Evolutionary conservation across 495 filamentous ascomycete species (phyloP).

Genomic region (Apiosordaria backusii): DNA sequence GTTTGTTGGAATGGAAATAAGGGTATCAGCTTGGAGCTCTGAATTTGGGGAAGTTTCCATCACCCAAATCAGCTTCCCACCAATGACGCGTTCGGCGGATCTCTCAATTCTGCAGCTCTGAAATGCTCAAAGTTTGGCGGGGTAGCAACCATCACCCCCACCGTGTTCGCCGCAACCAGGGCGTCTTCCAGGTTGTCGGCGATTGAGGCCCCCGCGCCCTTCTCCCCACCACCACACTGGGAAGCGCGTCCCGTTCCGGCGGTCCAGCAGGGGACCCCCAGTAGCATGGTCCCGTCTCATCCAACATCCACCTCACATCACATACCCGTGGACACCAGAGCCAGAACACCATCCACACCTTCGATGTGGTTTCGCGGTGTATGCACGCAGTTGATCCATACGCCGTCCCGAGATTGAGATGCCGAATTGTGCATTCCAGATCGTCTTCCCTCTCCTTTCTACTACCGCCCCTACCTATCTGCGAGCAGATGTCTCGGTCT

Average conservation of each 20-base stretch:
- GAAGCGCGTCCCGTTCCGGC: constrained; percentile 16
- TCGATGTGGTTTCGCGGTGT: neutral
- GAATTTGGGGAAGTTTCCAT: constrained; percentile 9
- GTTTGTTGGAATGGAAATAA: neutral
- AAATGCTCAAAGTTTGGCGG: constrained; percentile 11
- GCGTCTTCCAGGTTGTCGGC: neutral
- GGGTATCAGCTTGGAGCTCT: neutral
- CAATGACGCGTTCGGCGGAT: constrained; percentile 28
- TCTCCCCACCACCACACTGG: neutral
- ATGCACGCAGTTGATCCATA: neutral
- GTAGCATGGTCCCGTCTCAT: neutral
- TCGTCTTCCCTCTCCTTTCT: neutral
- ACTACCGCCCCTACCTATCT: neutral
- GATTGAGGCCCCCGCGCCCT: too few relatives aligned
- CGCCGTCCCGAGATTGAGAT: neutral
- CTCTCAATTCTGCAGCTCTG: constrained; percentile 1
- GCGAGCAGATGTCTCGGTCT: neutral
- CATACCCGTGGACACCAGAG: neutral
- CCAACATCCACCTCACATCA: neutral
- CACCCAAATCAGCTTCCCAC: constrained; percentile 25
- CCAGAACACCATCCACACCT: neutral
- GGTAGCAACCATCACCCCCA: constrained; percentile 7
- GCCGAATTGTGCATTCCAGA: neutral
- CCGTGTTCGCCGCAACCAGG: neutral
- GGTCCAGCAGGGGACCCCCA: constrained; percentile 11